These are phyloP conservation scores for Colletotrichum sp. DNA, from an alignment of 2,329 filamentous ascomycete species.

Conservation along the genomic window DNA sequence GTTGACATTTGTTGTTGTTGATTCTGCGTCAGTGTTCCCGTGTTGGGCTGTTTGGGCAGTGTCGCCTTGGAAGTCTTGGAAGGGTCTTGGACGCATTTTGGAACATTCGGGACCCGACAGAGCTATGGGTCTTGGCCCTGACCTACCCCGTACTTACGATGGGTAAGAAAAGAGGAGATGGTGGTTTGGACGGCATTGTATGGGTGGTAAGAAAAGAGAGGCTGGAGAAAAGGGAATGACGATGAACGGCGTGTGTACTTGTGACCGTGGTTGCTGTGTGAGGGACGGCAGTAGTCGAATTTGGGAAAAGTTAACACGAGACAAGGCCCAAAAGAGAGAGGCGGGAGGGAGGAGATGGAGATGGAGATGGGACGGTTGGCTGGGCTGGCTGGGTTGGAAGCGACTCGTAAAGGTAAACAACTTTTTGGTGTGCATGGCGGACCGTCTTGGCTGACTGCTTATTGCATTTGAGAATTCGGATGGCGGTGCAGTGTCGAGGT, in stretches of 20 bases:
- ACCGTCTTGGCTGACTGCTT: neutral
- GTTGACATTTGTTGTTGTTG: neutral
- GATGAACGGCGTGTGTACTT: neutral
- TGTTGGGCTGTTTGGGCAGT: neutral
- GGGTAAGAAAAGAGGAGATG: neutral
- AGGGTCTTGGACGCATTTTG: slow-evolving; percentile 4
- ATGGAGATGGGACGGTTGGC: neutral
- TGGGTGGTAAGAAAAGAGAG: neutral
- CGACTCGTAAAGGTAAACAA: neutral
- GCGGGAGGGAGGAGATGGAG: neutral
- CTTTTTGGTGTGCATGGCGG: neutral
- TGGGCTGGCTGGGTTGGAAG: neutral
- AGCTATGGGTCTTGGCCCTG: neutral
- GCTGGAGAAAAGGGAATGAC: slow-evolving; percentile 7
- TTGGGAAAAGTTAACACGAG: neutral
- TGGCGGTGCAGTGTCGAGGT: neutral
- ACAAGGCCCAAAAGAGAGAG: neutral
- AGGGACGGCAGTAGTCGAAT: neutral
- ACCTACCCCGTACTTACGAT: neutral
- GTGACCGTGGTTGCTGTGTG: neutral
- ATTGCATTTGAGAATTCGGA: slow-evolving; percentile 3
- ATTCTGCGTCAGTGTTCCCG: neutral
- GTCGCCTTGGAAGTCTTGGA: neutral
- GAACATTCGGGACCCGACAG: neutral
- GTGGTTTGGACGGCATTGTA: neutral